Evolutionary conservation across 345 rosid species (phyloP).

Genomic region (Populus pruinosa): DNA sequence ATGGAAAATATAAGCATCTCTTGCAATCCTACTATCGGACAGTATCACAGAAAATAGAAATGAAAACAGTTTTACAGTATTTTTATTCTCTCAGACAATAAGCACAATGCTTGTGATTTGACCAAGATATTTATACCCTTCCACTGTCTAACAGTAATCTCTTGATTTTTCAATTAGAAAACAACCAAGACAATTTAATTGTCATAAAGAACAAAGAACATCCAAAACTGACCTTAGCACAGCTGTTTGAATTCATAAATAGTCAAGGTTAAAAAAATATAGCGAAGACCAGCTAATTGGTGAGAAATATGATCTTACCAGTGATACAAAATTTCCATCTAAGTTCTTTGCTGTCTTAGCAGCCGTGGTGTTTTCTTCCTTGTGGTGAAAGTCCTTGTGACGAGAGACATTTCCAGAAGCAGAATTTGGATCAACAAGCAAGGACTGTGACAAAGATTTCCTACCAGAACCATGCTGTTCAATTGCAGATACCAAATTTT

Average conservation of each 20-base stretch:
- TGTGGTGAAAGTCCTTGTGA: conserved; percentile 67
- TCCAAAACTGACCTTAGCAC: not conserved
- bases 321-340: conserved; percentile 42
- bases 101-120: not conserved
- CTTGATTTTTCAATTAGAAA: not conserved
- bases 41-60: not conserved
- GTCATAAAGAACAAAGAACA: not conserved
- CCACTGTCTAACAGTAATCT: not conserved
- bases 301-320: conserved; percentile 30
- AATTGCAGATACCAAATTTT: conserved; percentile 71
- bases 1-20: not conserved
- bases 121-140: not conserved
- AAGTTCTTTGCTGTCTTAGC: conserved; percentile 44
- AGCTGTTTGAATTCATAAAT: not conserved
- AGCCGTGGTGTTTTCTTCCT: conserved; percentile 51
- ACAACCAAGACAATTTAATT: not conserved
- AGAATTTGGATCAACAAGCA: conserved; percentile 48
- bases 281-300: not conserved
- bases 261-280: not conserved
- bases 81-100: too few species aligned
- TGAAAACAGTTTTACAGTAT: not conserved
- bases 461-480: conserved; percentile 90
- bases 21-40: not conserved
- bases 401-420: conserved; percentile 72
- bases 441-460: conserved; percentile 78